Evolutionary conservation across 2,329 filamentous ascomycete species (phyloP).

Genomic region (Nigrospora sphaerica): DNA sequence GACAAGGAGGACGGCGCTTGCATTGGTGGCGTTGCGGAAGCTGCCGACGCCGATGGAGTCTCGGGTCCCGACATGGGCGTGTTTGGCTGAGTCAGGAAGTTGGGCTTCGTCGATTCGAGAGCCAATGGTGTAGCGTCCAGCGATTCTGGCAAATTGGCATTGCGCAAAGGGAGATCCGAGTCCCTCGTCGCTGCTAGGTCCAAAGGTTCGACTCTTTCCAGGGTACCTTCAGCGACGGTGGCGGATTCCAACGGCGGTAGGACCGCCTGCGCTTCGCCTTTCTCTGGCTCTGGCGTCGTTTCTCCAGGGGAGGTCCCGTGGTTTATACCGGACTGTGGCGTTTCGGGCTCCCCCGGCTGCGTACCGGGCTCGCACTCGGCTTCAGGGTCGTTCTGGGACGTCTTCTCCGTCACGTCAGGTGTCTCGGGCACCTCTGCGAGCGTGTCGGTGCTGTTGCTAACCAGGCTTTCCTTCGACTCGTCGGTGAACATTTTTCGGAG

Average conservation of each 20-base stretch:
- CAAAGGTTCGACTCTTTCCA: slow-evolving; percentile 41
- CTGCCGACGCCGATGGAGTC: slow-evolving; percentile 5
- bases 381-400: slow-evolving; percentile 25
- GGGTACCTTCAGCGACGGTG: slow-evolving; percentile 22
- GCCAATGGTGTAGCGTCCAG: too few relatives aligned
- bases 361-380: slow-evolving; percentile 11
- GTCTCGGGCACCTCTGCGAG: slow-evolving; percentile 49
- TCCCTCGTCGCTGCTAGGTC: slow-evolving; percentile 38
- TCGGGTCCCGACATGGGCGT: background rate
- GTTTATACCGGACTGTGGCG: slow-evolving; percentile 11
- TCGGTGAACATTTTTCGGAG: slow-evolving; percentile 93
- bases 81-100: too few relatives aligned
- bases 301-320: background rate
- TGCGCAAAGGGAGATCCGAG: slow-evolving; percentile 7
- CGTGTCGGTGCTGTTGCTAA: slow-evolving; percentile 54
- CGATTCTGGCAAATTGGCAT: too few relatives aligned
- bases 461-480: slow-evolving; percentile 70
- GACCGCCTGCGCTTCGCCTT: too few relatives aligned
- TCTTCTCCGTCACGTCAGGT: slow-evolving; percentile 40
- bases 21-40: slow-evolving; percentile 7
- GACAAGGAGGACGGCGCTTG: slow-evolving; percentile 10
- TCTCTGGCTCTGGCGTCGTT: too few relatives aligned
- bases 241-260: too few relatives aligned
- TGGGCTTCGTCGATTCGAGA: too few relatives aligned
- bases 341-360: slow-evolving; percentile 12